A percentile compares a stretch with the other conserved stretches of the same genome.
Evolutionary conservation across 129 eudicot genomes (phyloP).

Genomic region (sunflower (Helianthus annuus)): DNA sequence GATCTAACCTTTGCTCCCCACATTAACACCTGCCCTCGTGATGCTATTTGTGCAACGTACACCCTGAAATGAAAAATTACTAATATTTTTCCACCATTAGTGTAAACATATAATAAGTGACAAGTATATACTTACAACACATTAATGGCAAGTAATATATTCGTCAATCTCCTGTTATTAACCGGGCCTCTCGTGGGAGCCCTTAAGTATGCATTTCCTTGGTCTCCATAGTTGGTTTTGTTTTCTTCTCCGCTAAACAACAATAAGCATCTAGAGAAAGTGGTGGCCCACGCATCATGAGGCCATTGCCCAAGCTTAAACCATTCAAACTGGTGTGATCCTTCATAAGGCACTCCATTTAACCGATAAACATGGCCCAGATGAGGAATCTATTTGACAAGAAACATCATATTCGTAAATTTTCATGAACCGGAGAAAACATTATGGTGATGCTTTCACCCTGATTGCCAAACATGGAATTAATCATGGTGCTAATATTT

Average conservation of each 20-base stretch:
- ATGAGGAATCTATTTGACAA: conserved; percentile 38
- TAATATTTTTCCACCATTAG: neutral
- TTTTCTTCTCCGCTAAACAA: conserved; percentile 65
- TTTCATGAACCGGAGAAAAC: conserved; percentile 1
- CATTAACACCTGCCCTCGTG: conserved; percentile 62
- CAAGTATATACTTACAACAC: conserved; percentile 63
- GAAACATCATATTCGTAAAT: conserved; percentile 9
- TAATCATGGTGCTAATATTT: neutral
- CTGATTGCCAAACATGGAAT: neutral
- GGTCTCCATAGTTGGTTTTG: conserved; percentile 32
- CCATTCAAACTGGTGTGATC: conserved; percentile 46
- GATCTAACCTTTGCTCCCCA: conserved; percentile 95
- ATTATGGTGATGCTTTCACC: conserved; percentile 11
- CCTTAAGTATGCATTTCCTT: conserved; percentile 39
- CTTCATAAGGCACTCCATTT: conserved; percentile 46
- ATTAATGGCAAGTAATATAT: conserved; percentile 65
- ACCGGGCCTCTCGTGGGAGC: conserved; percentile 44
- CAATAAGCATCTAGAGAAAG: conserved; percentile 40
- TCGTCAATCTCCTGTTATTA: conserved; percentile 64
- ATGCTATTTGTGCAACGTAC: conserved; percentile 62
- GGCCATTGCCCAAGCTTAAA: conserved; percentile 55
- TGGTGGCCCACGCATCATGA: conserved; percentile 46
- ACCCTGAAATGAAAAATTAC: conserved; percentile 45
- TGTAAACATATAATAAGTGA: neutral
- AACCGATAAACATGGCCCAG: conserved; percentile 41